phyloP scores from a whole-genome alignment of 257 asterid genomes.

The Handroanthus guayacan region DNA sequence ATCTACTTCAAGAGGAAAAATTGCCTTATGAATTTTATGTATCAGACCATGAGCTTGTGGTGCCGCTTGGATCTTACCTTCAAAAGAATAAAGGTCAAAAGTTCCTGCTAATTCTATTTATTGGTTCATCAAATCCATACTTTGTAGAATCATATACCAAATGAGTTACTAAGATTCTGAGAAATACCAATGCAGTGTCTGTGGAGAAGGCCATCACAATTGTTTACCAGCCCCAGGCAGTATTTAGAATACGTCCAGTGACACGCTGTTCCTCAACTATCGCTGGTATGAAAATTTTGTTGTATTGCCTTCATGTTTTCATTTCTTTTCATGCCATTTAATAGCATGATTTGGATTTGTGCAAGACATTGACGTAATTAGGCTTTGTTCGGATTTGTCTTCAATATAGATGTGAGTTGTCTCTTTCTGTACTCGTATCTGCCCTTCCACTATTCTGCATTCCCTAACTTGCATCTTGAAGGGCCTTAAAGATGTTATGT shows the following conservation, averaged over 20 bases:
- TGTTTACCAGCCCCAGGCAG: conserved; percentile 96
- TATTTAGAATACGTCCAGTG: conserved; percentile 92
- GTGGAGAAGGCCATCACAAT: conserved; percentile 89
- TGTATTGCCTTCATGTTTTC: not conserved
- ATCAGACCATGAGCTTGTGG: too few relatives aligned
- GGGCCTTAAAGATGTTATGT: too few relatives aligned
- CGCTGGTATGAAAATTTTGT: conserved; percentile 60
- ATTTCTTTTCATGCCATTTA: conserved; percentile 15
- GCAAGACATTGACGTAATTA: not conserved
- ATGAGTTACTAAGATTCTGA: conserved; percentile 33
- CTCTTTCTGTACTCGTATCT: too few relatives aligned
- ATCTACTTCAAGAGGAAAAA: too few relatives aligned
- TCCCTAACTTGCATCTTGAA: too few relatives aligned
- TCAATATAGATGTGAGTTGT: too few relatives aligned
- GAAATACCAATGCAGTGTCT: conserved; percentile 69
- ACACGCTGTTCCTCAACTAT: conserved; percentile 97
- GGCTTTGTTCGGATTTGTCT: conserved; percentile 2
- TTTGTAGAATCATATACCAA: not conserved
- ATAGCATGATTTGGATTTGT: not conserved
- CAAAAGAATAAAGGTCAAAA: too few relatives aligned
- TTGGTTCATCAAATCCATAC: not conserved
- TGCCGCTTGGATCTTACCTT: too few relatives aligned
- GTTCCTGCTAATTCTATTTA: too few relatives aligned
- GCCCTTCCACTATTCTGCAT: too few relatives aligned
- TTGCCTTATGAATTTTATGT: too few relatives aligned